Conservation (phyloP, 2,329 filamentous ascomycete genomes). For the Trichophyton schoenleinii region DNA sequence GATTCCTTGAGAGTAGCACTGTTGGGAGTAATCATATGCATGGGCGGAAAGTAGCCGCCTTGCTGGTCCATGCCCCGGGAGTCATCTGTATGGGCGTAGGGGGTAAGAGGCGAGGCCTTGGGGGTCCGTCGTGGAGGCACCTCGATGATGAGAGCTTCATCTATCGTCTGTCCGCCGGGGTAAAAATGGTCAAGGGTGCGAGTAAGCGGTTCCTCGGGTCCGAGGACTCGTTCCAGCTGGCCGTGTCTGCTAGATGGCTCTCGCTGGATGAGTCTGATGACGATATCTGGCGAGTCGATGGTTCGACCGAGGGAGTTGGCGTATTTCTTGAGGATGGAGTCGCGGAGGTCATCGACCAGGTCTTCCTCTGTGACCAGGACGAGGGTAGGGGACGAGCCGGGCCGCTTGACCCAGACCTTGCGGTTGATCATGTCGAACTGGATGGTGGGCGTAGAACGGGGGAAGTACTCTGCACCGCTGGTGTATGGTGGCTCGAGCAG, state of each 20-base stretch:
- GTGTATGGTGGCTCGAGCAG: constrained; percentile 22
- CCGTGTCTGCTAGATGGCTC: constrained; percentile 37
- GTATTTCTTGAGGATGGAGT: constrained; percentile 86
- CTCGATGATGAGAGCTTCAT: constrained; percentile 85
- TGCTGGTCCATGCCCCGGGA: constrained; percentile 44
- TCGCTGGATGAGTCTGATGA: constrained; percentile 62
- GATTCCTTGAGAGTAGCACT: constrained; percentile 29
- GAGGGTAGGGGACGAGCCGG: constrained; percentile 71
- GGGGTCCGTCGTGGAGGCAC: constrained; percentile 56
- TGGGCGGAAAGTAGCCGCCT: constrained; percentile 74
- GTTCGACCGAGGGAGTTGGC: constrained; percentile 77
- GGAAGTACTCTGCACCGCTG: constrained; percentile 16
- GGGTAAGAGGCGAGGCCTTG: constrained; percentile 59
- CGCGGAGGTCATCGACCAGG: constrained; percentile 85
- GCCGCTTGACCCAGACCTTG: constrained; percentile 92
- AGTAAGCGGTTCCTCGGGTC: constrained; percentile 74
- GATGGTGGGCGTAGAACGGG: constrained; percentile 11
- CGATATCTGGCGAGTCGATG: constrained; percentile 84
- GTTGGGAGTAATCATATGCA: constrained; percentile 38
- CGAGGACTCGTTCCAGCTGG: constrained; percentile 55
- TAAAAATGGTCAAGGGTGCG: constrained; percentile 70
- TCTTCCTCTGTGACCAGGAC: constrained; percentile 78
- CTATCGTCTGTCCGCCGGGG: constrained; percentile 72
- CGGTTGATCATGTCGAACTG: constrained; percentile 33
- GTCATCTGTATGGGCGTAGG: constrained; percentile 47